Evolutionary conservation across 148 eudicot species (phyloP).

Genomic region (Hydrangea macrophylla): DNA sequence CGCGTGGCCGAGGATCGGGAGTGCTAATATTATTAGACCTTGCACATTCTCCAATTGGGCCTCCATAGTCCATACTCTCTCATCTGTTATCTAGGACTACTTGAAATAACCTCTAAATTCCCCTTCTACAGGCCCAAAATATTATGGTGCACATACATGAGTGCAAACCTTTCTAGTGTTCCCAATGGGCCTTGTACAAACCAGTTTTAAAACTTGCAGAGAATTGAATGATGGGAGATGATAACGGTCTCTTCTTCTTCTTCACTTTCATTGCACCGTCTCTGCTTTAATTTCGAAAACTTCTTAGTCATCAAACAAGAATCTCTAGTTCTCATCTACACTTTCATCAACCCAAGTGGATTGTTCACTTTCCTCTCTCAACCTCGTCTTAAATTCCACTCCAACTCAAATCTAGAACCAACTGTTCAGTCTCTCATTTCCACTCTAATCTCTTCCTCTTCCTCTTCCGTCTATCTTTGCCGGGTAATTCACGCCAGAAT

Average conservation of each 20-base stretch:
- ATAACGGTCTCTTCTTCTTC: background rate
- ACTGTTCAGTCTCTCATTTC: constrained; percentile 18
- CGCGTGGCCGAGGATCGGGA: too few species aligned
- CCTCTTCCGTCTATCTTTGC: constrained; percentile 16
- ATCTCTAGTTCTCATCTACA: background rate
- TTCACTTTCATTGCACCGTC: background rate
- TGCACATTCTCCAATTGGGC: too few species aligned
- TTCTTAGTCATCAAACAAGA: background rate
- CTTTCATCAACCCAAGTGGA: background rate
- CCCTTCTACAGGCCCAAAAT: too few species aligned
- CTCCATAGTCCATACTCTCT: too few species aligned
- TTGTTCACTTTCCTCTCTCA: background rate
- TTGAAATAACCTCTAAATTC: too few species aligned
- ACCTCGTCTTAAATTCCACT: background rate
- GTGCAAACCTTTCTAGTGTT: too few species aligned
- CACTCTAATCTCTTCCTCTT: constrained; percentile 16
- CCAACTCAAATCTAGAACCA: background rate
- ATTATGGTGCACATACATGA: too few species aligned
- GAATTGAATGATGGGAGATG: constrained; percentile 14
- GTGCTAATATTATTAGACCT: too few species aligned
- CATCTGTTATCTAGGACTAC: too few species aligned
- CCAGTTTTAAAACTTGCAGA: too few species aligned
- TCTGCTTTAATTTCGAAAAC: background rate
- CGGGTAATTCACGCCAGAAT: constrained; percentile 27
- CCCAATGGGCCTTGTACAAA: too few species aligned